phyloP scores from a whole-genome alignment of 2,329 filamentous ascomycete species.

The Aspergillus piperis region DNA sequence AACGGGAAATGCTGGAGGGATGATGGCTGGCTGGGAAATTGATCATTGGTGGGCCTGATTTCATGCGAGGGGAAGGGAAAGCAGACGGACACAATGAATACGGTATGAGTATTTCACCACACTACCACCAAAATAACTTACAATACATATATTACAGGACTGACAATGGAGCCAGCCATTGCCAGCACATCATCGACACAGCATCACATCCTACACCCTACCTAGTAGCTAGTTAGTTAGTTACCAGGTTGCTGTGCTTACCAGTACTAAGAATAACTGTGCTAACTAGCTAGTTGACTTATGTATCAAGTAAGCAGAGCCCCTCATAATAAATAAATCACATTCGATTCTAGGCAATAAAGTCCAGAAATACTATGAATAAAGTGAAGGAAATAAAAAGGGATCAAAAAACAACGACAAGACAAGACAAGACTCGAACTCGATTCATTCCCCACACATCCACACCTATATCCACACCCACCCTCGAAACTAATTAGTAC shows the following conservation, averaged over 20 bases:
- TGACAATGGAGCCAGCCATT: neutral
- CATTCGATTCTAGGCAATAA: neutral
- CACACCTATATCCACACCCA: neutral
- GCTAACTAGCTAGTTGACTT: neutral
- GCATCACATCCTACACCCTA: neutral
- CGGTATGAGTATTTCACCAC: neutral
- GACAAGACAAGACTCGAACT: no score
- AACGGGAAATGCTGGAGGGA: conserved; percentile 2
- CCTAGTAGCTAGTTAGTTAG: neutral
- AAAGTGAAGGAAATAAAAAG: neutral
- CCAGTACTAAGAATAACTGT: neutral
- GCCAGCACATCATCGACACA: neutral
- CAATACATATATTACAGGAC: neutral
- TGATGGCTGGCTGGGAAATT: conserved; percentile 16
- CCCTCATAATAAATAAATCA: no score
- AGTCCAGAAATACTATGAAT: neutral
- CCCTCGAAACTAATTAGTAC: neutral
- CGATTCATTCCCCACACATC: neutral
- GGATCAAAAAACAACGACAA: neutral
- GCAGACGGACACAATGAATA: neutral
- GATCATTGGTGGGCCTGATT: conserved; percentile 19
- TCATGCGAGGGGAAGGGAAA: conserved; percentile 12
- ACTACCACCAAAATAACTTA: no score
- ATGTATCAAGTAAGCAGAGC: neutral
- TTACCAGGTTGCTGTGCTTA: neutral